Evolutionary conservation across 2,329 filamentous ascomycete genomes (phyloP).

Genomic region (Fusarium verrucosum): DNA sequence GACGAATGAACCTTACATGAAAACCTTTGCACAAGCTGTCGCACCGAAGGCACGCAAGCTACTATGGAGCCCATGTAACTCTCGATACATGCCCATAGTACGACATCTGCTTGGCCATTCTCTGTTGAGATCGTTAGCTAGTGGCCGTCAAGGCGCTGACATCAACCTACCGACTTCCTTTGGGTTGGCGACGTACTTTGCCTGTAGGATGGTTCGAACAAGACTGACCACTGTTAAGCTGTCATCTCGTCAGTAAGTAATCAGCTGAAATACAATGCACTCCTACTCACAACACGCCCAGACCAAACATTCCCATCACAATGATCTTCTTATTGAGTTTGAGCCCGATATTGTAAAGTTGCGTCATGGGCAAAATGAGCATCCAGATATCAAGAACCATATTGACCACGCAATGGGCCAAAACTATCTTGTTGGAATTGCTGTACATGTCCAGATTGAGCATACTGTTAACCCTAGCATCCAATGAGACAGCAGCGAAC

Average conservation of each 20-base stretch:
- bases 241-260: not conserved
- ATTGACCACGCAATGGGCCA: not conserved
- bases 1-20: not conserved
- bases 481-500: not conserved
- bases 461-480: too few relatives aligned
- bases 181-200: rapidly evolving
- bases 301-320: conserved; percentile 3
- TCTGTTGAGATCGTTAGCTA: not conserved
- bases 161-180: not conserved
- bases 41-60: not conserved
- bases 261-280: not conserved
- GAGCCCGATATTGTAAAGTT: conserved; percentile 1
- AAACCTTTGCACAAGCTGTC: not conserved
- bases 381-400: conserved; percentile 15
- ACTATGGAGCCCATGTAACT: conserved; percentile 8
- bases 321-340: not conserved
- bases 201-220: rapidly evolving
- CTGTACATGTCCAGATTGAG: rapidly evolving
- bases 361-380: conserved; percentile 19
- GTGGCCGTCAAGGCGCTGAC: too few relatives aligned
- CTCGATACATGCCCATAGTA: not conserved
- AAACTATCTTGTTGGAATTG: rapidly evolving
- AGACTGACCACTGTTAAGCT: not conserved
- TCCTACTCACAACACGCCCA: conserved; percentile 9
- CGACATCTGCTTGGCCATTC: rapidly evolving